Percentiles rank a stretch among this genome's conserved stretches.
Evolutionary conservation across 192 early-diverging fungal genomes (phyloP).

Genomic region (Diversispora epigaea): DNA sequence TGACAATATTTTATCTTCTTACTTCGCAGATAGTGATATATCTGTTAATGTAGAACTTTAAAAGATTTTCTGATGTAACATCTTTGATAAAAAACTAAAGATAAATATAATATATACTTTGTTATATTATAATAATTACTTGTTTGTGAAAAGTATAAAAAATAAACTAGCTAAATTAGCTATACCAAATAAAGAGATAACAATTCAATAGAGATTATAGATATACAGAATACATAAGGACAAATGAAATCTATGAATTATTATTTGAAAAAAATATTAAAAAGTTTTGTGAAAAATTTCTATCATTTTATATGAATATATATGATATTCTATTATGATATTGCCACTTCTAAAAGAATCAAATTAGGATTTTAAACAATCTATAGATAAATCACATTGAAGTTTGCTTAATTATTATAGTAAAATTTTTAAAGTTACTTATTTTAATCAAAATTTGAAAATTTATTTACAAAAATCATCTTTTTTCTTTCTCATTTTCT

Average conservation of each 20-base stretch:
- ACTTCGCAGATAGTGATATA: background rate
- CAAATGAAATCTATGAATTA: too few relatives aligned
- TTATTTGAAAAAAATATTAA: too few relatives aligned
- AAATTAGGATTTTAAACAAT: too few relatives aligned
- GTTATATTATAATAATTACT: background rate
- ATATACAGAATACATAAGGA: background rate
- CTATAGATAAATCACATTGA: too few relatives aligned
- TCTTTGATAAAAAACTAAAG: background rate
- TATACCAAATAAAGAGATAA: slow-evolving; percentile 7
- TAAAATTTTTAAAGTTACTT: too few relatives aligned
- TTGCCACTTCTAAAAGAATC: too few relatives aligned
- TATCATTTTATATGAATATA: background rate
- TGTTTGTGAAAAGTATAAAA: background rate
- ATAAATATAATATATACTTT: slow-evolving; percentile 1
- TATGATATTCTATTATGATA: background rate
- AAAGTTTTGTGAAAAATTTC: slow-evolving; percentile 2
- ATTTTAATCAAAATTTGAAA: too few relatives aligned
- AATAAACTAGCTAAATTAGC: background rate
- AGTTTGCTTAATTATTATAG: too few relatives aligned
- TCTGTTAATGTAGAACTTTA: background rate
- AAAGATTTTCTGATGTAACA: background rate
- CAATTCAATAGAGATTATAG: background rate
- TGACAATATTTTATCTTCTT: background rate
- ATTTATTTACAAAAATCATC: too few relatives aligned
- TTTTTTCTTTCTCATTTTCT: too few relatives aligned